Evolutionary conservation across 495 filamentous ascomycete genomes (phyloP).

Genomic region (Podospora tetraspora): DNA sequence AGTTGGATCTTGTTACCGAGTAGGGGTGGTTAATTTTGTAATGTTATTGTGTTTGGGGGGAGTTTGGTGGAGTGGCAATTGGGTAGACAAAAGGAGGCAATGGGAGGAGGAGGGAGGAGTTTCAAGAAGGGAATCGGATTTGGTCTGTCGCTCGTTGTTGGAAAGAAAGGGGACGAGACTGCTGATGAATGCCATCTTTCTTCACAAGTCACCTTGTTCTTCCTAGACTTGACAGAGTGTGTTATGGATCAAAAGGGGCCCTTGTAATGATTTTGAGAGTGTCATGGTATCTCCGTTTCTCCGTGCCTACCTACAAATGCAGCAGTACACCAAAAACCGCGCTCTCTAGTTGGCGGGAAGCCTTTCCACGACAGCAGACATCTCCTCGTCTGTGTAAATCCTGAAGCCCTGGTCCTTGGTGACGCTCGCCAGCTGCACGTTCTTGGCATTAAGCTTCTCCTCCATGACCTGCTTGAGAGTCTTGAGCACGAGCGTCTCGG

Average conservation of each 20-base stretch:
- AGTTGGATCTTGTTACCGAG: slow-evolving; percentile 35
- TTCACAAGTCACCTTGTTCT: background rate
- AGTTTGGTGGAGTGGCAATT: slow-evolving; percentile 5
- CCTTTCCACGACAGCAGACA: slow-evolving; percentile 81
- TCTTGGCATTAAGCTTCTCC: slow-evolving; percentile 97
- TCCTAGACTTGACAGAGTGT: background rate
- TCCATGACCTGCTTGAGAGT: slow-evolving; percentile 99
- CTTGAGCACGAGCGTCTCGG: slow-evolving; percentile 92
- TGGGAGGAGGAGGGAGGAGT: background rate
- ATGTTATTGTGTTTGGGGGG: slow-evolving; percentile 14
- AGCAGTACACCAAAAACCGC: background rate
- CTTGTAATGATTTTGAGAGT: background rate
- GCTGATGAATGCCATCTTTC: background rate
- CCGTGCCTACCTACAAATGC: background rate
- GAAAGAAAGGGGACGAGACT: background rate
- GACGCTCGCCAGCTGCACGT: slow-evolving; percentile 95
- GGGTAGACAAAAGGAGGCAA: background rate
- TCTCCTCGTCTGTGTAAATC: slow-evolving; percentile 96
- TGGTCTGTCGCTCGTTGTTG: background rate
- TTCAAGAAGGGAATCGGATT: background rate
- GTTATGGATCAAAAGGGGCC: background rate
- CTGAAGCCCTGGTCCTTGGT: slow-evolving; percentile 96
- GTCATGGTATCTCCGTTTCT: background rate
- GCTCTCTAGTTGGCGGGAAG: slow-evolving; percentile 48
- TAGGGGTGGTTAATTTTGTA: background rate